Base-by-base conservation (phyloP, 192 early-diverging fungal genomes). In the Powellomyces hirtus region DNA sequence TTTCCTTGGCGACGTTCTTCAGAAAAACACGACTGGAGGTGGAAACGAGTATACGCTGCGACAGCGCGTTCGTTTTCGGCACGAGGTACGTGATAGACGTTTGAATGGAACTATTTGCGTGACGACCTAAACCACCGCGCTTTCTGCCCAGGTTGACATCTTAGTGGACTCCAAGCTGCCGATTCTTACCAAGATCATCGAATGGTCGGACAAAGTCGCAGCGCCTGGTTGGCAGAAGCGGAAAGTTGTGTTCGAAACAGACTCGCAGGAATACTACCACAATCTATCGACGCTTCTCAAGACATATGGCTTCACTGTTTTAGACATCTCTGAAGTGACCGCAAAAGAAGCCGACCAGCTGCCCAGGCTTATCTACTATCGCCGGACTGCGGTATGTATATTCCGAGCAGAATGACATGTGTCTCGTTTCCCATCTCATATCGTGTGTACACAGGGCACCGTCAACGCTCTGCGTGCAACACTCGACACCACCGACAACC, bases 331-430 rank as follows among this genome's bases (percentile, higher is more conserved):
- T 1, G 46, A 67, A 22, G 53, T 67, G n/a, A 22, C 50, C 7
- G 16, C 65, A 11, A 53, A 67, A 4, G 52, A 52, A 24, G 49
- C 65, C 16, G 36, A 26, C 18, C n/a, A 16, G 30, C 53, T 67
- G 30, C 65, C 65, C n/a, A 50, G 65, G 2, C 53, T 67, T 14
- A 57, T 67, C 30, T 67, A 67, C 65, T 67, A 67, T 57, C 65
- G 65, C 13, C 16, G 65, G 6, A 67, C 65, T 3, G 65, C 46
- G 22, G 64, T 66, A 37, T 29, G 64, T 57, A 42, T 42, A 42
- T 13, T 42, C 40, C 40, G 40, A 8, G 10, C 40, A 8, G 10
- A 18, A 8, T 42, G 8, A 13, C 10, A 42, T 42, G 40, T 8
- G 10, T 42, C 18, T 42, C 40, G 18, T 42, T 42, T 42, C 18